Evolutionary conservation across 2,329 filamentous ascomycete genomes (phyloP).

Genomic region (Exophiala alcalophila): DNA sequence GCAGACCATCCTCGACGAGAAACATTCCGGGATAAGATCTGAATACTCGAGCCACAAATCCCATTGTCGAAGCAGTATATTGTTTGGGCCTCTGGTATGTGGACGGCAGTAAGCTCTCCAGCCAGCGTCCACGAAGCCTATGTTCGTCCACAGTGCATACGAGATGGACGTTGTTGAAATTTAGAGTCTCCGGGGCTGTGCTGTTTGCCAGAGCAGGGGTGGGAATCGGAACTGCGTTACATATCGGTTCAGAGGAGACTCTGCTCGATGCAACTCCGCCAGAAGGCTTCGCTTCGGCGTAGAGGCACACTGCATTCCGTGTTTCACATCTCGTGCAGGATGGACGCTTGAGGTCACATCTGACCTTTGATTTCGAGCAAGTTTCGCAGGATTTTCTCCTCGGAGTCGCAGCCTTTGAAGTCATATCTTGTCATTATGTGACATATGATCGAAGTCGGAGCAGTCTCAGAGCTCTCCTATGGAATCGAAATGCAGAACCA

Average conservation of each 20-base stretch:
- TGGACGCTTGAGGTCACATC: conserved; percentile 16
- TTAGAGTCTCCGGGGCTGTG: background rate
- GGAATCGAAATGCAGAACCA: too few species aligned
- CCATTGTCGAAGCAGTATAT: conserved; percentile 40
- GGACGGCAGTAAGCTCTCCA: conserved; percentile 48
- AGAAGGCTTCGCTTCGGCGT: background rate
- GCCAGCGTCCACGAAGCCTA: conserved; percentile 50
- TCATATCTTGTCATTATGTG: conserved; percentile 2
- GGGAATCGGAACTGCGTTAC: too few species aligned
- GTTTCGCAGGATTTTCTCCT: conserved; percentile 15
- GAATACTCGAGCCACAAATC: conserved; percentile 44
- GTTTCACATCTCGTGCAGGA: conserved; percentile 13
- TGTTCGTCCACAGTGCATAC: conserved; percentile 48
- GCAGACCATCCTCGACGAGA: conserved; percentile 38
- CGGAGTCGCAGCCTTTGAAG: conserved; percentile 1
- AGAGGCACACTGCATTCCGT: conserved; percentile 7
- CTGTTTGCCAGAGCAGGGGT: too few species aligned
- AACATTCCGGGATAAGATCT: conserved; percentile 45
- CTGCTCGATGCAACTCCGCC: background rate
- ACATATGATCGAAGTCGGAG: too few species aligned
- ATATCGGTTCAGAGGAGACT: too few species aligned
- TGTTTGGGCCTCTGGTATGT: conserved; percentile 45
- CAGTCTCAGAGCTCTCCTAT: too few species aligned
- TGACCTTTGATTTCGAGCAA: conserved; percentile 18
- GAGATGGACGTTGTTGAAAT: conserved; percentile 31